Conservation (phyloP, 192 early-diverging fungal genomes). For the Helicostylum pulchrum region DNA sequence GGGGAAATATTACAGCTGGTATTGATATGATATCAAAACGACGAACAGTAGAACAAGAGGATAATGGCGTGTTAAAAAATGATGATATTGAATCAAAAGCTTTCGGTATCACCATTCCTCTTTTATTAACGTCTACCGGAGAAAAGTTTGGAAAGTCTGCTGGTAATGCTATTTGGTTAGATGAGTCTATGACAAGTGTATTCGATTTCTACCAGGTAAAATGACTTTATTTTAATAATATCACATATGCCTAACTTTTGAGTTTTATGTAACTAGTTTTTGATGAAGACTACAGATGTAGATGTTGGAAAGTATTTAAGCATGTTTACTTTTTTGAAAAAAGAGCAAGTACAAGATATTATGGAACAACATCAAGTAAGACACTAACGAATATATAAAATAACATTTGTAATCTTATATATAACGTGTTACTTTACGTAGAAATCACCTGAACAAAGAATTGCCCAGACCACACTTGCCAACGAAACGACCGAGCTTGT, state of each 20-base stretch:
- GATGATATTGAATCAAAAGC: conserved; percentile 40
- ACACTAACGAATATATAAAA: no score
- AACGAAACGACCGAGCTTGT: conserved; percentile 86
- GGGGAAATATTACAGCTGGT: conserved; percentile 95
- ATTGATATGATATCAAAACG: conserved; percentile 72
- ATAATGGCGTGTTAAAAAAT: conserved; percentile 18
- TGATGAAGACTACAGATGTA: conserved; percentile 77
- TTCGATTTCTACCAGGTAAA: conserved; percentile 96
- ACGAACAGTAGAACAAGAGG: not conserved
- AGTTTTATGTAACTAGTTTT: conserved; percentile 48
- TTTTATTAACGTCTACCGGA: conserved; percentile 82
- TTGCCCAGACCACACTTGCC: conserved; percentile 76
- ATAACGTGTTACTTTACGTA: conserved; percentile 3
- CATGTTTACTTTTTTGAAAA: conserved; percentile 79
- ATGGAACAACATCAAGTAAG: conserved; percentile 66
- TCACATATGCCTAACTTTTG: no score
- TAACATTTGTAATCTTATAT: no score
- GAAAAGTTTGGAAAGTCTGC: conserved; percentile 98
- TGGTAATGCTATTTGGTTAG: conserved; percentile 95
- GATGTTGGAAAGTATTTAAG: conserved; percentile 74
- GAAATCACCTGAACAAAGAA: conserved; percentile 60
- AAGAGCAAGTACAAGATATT: conserved; percentile 54
- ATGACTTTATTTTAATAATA: not conserved
- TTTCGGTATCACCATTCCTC: conserved; percentile 83
- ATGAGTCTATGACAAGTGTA: conserved; percentile 67